phyloP scores from a whole-genome alignment of 768 basidiomycete species.

The Lyophyllum atratum region DNA sequence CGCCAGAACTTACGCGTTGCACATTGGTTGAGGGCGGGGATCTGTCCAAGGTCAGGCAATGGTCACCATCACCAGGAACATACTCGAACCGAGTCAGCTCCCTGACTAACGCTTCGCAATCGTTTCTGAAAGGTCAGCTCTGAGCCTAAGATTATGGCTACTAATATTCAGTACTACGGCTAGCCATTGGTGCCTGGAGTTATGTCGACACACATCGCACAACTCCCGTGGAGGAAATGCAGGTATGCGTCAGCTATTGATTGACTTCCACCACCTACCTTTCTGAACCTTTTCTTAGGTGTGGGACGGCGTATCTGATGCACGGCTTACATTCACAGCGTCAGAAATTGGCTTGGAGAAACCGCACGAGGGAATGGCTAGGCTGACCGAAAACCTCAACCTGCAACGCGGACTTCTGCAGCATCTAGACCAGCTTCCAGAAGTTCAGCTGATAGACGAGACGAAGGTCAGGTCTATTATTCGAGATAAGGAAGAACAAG shows the following conservation, averaged over 20 bases:
- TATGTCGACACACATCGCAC: conserved; percentile 71
- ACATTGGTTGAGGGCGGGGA: conserved; percentile 82
- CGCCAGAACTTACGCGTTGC: conserved; percentile 61
- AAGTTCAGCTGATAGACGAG: conserved; percentile 68
- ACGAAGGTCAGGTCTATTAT: conserved; percentile 74
- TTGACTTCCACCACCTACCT: not conserved
- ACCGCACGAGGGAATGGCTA: conserved; percentile 60
- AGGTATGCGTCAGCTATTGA: conserved; percentile 48
- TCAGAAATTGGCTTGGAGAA: conserved; percentile 41
- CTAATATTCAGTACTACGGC: conserved; percentile 2
- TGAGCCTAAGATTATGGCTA: not conserved
- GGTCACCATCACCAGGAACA: conserved; percentile 54
- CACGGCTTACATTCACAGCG: conserved; percentile 72
- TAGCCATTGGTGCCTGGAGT: conserved; percentile 86
- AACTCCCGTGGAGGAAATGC: conserved; percentile 79
- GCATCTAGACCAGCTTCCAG: conserved; percentile 51
- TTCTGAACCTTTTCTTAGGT: conserved; percentile 45
- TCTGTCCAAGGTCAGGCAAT: conserved; percentile 64
- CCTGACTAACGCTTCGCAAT: conserved; percentile 72
- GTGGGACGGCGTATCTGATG: conserved; percentile 90
- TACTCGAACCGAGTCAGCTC: conserved; percentile 89
- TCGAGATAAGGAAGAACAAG: conserved; percentile 49
- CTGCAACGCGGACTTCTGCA: conserved; percentile 83
- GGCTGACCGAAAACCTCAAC: conserved; percentile 90
- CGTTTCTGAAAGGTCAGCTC: conserved; percentile 62